Percentiles rank a stretch among this genome's conserved stretches.
Conservation (phyloP, 2,329 filamentous ascomycete species). For the Cladosporium colombiae region DNA sequence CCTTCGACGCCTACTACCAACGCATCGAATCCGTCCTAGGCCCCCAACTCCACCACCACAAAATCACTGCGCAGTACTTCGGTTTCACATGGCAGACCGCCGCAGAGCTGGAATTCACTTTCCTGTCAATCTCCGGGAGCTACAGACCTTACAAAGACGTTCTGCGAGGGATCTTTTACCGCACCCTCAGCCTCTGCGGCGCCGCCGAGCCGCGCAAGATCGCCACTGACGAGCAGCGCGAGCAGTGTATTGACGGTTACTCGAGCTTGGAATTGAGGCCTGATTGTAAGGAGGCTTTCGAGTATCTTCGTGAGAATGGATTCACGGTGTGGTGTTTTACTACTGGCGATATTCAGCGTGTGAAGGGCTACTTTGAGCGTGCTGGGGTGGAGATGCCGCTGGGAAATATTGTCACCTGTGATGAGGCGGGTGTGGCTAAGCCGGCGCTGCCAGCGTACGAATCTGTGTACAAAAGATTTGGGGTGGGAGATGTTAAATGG, state of each 20-base stretch:
- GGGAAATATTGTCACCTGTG: constrained; percentile 56
- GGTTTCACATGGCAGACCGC: constrained; percentile 51
- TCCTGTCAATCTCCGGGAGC: constrained; percentile 47
- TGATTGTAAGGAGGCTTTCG: constrained; percentile 46
- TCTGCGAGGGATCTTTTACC: constrained; percentile 51
- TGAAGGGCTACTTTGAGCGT: constrained; percentile 52
- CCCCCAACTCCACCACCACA: constrained; percentile 40
- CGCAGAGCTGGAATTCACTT: constrained; percentile 54
- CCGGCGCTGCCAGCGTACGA: constrained; percentile 52
- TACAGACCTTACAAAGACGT: constrained; percentile 49
- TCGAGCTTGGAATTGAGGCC: constrained; percentile 37
- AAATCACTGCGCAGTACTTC: constrained; percentile 47
- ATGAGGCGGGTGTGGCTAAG: constrained; percentile 51
- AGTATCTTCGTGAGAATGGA: constrained; percentile 46
- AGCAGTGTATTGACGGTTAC: constrained; percentile 44
- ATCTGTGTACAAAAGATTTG: constrained; percentile 40
- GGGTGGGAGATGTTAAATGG: constrained; percentile 45
- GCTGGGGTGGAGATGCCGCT: constrained; percentile 52
- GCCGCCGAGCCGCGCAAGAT: constrained; percentile 46
- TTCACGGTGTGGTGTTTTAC: constrained; percentile 59
- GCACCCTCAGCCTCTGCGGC: constrained; percentile 49
- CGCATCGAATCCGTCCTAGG: constrained; percentile 48
- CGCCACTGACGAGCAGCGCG: constrained; percentile 47
- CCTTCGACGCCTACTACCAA: constrained; percentile 48
- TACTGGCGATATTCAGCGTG: constrained; percentile 50